Evolutionary conservation across 169 alveolate genomes (phyloP).

Genomic region (Theileria annulata): DNA sequence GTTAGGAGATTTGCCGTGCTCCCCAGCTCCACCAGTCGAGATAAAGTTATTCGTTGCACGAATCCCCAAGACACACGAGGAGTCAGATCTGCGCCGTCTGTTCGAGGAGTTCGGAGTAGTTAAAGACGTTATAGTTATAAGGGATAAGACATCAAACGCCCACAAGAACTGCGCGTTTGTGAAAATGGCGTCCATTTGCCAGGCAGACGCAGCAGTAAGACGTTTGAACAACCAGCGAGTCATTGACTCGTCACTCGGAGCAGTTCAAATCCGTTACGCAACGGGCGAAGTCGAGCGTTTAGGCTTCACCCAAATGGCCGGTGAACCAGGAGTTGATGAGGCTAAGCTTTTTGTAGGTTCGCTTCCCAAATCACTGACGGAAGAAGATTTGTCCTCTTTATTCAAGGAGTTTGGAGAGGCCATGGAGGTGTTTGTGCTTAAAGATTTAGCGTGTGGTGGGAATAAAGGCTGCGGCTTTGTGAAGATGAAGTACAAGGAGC

Average conservation of each 20-base stretch:
- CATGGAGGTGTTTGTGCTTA: constrained; percentile 84
- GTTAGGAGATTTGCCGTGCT: constrained; percentile 64
- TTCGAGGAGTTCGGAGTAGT: constrained; percentile 86
- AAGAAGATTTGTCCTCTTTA: constrained; percentile 79
- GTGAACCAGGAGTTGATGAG: constrained; percentile 83
- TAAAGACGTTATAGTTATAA: constrained; percentile 80
- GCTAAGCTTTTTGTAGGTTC: constrained; percentile 89
- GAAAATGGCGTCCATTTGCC: constrained; percentile 84
- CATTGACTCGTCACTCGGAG: constrained; percentile 81
- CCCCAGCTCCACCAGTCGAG: constrained; percentile 90
- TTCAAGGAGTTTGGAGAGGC: constrained; percentile 83
- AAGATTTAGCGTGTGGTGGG: constrained; percentile 80
- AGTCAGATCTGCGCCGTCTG: constrained; percentile 75
- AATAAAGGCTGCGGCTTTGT: constrained; percentile 89
- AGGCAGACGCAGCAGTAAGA: constrained; percentile 88
- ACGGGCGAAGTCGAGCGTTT: constrained; percentile 85
- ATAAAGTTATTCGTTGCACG: constrained; percentile 87
- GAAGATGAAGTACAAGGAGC: constrained; percentile 85
- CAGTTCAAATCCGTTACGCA: constrained; percentile 87
- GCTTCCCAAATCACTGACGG: constrained; percentile 81
- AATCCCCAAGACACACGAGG: constrained; percentile 83
- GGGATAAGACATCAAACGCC: constrained; percentile 83
- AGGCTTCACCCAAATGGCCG: constrained; percentile 80
- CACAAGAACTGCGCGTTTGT: constrained; percentile 85
- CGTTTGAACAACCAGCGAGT: constrained; percentile 77